Percentiles rank a stretch among this genome's conserved stretches.
phyloP scores from a whole-genome alignment of 1,284 basidiomycete genomes.

The Malassezia nana region DNA sequence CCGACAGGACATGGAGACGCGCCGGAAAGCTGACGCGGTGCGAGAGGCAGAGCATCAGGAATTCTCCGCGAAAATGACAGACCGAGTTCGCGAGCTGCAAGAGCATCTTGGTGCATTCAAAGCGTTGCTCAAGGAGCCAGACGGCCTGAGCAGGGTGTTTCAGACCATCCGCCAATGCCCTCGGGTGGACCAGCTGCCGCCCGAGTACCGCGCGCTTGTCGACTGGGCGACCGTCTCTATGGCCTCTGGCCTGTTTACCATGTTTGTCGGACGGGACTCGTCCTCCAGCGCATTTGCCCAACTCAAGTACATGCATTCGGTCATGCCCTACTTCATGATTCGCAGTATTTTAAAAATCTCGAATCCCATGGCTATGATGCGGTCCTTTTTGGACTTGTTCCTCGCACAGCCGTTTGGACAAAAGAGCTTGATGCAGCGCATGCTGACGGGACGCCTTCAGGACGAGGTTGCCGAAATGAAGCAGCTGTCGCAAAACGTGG shows the following conservation, averaged over 20 bases:
- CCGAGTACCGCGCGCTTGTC: slow-evolving; percentile 74
- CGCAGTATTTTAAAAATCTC: slow-evolving; percentile 83
- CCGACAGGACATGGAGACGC: slow-evolving; percentile 62
- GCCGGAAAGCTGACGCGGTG: slow-evolving; percentile 81
- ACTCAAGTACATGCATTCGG: slow-evolving; percentile 82
- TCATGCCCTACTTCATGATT: slow-evolving; percentile 97
- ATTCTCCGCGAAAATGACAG: slow-evolving; percentile 78
- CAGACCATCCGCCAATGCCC: slow-evolving; percentile 73
- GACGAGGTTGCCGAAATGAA: slow-evolving; percentile 77
- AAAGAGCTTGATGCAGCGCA: slow-evolving; percentile 64
- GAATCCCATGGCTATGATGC: slow-evolving; percentile 92
- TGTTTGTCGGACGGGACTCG: slow-evolving; percentile 83
- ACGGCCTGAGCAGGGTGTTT: slow-evolving; percentile 79
- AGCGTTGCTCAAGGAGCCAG: slow-evolving; percentile 63
- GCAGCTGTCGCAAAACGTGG: slow-evolving; percentile 74
- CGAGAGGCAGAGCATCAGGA: slow-evolving; percentile 74
- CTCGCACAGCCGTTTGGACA: slow-evolving; percentile 95
- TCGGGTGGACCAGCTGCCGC: slow-evolving; percentile 66
- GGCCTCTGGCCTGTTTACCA: slow-evolving; percentile 92
- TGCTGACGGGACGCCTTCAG: slow-evolving; percentile 82
- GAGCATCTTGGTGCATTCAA: slow-evolving; percentile 76
- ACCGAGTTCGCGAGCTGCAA: slow-evolving; percentile 74
- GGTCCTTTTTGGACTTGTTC: slow-evolving; percentile 82
- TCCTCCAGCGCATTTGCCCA: slow-evolving; percentile 78
- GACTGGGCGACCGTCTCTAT: slow-evolving; percentile 81